Evolutionary conservation across 257 asterid species (phyloP).

Genomic region (Thymus quinquecostatus): DNA sequence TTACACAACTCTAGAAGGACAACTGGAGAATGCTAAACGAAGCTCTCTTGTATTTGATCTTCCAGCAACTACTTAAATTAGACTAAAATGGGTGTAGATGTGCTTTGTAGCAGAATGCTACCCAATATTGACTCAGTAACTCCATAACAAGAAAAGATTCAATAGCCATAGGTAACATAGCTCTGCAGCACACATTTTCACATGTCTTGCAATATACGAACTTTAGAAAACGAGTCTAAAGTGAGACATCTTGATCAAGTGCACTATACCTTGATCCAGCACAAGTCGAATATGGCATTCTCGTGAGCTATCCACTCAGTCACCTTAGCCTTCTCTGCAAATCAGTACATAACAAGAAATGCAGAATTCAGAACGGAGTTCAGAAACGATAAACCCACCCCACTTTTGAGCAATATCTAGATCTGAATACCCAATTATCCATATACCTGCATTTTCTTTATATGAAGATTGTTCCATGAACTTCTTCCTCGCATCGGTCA

Average conservation of each 20-base stretch:
- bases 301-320: slow-evolving; percentile 85
- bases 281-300: slow-evolving; percentile 83
- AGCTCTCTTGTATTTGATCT: neutral
- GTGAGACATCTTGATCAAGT: neutral
- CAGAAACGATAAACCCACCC: neutral
- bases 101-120: neutral
- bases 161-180: neutral
- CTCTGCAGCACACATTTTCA: neutral
- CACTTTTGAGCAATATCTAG: neutral
- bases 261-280: slow-evolving; percentile 79
- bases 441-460: slow-evolving; percentile 63
- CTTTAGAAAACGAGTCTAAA: slow-evolving; percentile 4
- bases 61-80: neutral
- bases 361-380: neutral
- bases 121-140: neutral
- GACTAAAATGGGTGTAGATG: neutral
- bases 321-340: slow-evolving; percentile 67
- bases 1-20: neutral
- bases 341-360: neutral
- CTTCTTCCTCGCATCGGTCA: slow-evolving; percentile 62
- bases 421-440: neutral
- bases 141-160: neutral
- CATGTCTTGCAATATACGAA: neutral
- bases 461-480: slow-evolving; percentile 51
- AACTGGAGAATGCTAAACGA: neutral